Evolutionary conservation across 495 filamentous ascomycete species (phyloP), one percentile per base, ranked within the genome.

Genomic region (Cenococcum geophilum): DNA sequence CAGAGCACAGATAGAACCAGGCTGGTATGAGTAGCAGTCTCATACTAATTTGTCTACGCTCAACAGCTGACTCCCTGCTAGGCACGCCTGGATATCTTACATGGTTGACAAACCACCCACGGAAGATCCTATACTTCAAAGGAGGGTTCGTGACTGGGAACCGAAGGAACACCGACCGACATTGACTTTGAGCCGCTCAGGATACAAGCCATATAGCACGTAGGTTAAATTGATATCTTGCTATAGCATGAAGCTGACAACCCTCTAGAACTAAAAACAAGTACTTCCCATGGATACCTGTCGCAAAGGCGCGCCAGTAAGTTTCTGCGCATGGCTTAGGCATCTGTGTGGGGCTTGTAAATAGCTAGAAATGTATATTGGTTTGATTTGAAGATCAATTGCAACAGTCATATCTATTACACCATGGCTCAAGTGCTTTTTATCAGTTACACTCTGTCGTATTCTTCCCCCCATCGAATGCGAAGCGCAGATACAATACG

Each of bases 31-130:
- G 34, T 4, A 27, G 35, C 20, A 42, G n/a, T 35, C 4, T 21
- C 6, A 18, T 21, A 16, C 8, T 11, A 37, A 14, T 27, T 32
- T 2, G 27, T 32, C 48, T 60, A 21, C 35, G 16, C n/a, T 53
- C 48, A 61, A 54, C 58, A 43, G 23, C 60, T 62, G 37, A 59
- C 40, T 12, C 45, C 11, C 32, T 34, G 9, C n/a, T 57, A 87
- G 84, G 92, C 93, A 97, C 75, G 89, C 89, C 22, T 99, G 93
- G 93, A 89, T 97, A 68, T 87, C 89, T 49, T 97, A 99, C 76
- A 76, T 88, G 75, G 86, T 95, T 59, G 91, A 97, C 74, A 86
- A 90, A 72, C 87, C 92, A 23, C 93, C 93, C 4, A 80, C 78
- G 22, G 71, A 83, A 66, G 93, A 99, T 73, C 80, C 86, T 36